A percentile compares a stretch with the other conserved stretches of the same genome.
These are phyloP conservation scores for Warburgia ugandensis DNA, from an alignment of 164 flowering plant genomes.

Conservation along the genomic window DNA sequence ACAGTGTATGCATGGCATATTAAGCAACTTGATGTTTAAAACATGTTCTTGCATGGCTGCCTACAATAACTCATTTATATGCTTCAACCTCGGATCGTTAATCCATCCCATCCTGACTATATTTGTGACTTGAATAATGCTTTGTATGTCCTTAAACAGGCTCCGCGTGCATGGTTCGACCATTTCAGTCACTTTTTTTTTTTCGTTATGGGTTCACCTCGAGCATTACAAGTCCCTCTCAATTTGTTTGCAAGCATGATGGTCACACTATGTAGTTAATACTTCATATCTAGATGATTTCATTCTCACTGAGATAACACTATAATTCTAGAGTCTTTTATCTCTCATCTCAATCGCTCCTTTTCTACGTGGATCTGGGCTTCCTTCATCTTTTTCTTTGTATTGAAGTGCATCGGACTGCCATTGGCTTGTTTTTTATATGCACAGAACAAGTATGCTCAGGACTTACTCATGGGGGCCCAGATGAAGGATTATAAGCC, in stretches of 20 bases:
- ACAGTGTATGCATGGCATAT: background rate
- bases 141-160: constrained; percentile 4
- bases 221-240: background rate
- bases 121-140: background rate
- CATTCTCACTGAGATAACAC: background rate
- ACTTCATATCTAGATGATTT: background rate
- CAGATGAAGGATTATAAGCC: background rate
- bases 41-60: background rate
- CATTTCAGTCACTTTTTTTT: background rate
- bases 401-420: background rate
- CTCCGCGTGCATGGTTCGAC: background rate
- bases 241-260: background rate
- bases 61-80: background rate
- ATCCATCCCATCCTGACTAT: background rate
- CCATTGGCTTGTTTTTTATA: background rate
- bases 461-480: background rate
- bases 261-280: too few species aligned
- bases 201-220: background rate
- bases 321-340: background rate
- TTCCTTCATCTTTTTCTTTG: background rate
- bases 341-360: background rate
- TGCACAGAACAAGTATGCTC: background rate
- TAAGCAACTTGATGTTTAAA: background rate
- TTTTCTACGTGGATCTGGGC: background rate
- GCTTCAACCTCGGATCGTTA: background rate